Conservation (phyloP, 2,329 filamentous ascomycete genomes). For the Harringtonia lauricola region DNA sequence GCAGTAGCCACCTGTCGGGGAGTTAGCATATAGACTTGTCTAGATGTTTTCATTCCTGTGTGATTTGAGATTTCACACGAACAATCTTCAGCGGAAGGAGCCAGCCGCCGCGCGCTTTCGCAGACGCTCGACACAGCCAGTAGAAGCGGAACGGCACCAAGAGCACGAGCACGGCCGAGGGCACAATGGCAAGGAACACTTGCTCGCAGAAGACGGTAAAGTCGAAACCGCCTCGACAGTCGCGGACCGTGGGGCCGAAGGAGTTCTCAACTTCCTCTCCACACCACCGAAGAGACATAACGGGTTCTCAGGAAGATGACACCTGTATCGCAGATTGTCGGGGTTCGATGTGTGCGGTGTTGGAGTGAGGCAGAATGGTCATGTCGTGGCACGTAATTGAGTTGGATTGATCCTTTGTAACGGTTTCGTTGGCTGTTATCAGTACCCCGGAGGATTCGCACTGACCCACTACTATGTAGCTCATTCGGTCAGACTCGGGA, state of each 20-base stretch:
- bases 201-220: constrained; percentile 37
- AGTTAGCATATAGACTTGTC: background rate
- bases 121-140: constrained; percentile 15
- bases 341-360: background rate
- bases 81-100: constrained; percentile 19
- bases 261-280: background rate
- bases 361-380: too few relatives aligned
- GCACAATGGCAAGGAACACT: constrained; percentile 20
- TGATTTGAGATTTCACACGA: too few relatives aligned
- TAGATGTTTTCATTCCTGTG: background rate
- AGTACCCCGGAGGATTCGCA: too few relatives aligned
- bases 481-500: too few relatives aligned
- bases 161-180: constrained; percentile 19
- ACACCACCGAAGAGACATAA: background rate
- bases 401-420: too few relatives aligned
- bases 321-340: background rate
- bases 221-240: constrained; percentile 23
- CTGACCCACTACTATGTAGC: too few relatives aligned
- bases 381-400: too few relatives aligned
- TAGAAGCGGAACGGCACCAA: constrained; percentile 20
- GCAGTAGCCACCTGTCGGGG: constrained; percentile 13
- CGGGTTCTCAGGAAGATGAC: background rate
- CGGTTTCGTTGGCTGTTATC: too few relatives aligned
- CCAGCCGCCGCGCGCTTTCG: constrained; percentile 15
- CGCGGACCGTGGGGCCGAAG: constrained; percentile 1